phyloP scores from a whole-genome alignment of 2,329 filamentous ascomycete genomes.

The Neonectria ditissima region DNA sequence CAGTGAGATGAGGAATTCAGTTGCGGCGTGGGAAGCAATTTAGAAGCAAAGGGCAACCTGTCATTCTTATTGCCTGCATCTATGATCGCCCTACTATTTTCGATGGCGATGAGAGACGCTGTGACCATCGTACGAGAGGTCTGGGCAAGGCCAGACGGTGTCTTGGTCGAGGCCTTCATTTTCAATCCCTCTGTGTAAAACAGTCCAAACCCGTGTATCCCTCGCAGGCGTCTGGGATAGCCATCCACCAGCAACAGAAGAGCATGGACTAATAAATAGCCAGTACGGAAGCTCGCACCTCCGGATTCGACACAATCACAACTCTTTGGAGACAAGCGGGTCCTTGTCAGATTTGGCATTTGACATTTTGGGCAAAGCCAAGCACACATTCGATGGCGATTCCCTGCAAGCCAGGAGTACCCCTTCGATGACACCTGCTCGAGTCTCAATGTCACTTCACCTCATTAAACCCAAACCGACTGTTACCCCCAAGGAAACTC shows the following conservation, averaged over 20 bases:
- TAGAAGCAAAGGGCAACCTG: constrained; percentile 25
- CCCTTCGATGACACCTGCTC: constrained; percentile 27
- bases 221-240: constrained; percentile 9
- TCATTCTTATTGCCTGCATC: constrained; percentile 18
- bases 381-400: constrained; percentile 31
- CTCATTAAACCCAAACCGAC: constrained; percentile 35
- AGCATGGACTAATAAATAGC: constrained; percentile 25
- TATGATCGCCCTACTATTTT: constrained; percentile 14
- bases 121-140: constrained; percentile 41
- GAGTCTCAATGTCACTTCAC: constrained; percentile 38
- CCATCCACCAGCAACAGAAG: constrained; percentile 24
- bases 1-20: constrained; percentile 31
- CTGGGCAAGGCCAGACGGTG: constrained; percentile 32
- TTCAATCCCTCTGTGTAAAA: constrained; percentile 27
- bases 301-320: constrained; percentile 38
- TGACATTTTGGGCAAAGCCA: constrained; percentile 34
- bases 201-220: constrained; percentile 19
- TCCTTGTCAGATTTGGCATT: constrained; percentile 30
- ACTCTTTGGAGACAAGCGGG: constrained; percentile 37
- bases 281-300: constrained; percentile 15
- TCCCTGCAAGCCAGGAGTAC: constrained; percentile 33
- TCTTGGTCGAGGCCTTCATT: constrained; percentile 32
- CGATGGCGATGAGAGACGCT: constrained; percentile 15
- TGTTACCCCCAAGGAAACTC: constrained; percentile 14
- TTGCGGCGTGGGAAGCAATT: constrained; percentile 37